Evolutionary conservation across 441 rosid genomes (phyloP), one percentile per base, ranked within the genome.

Genomic region (Theobroma grandiflorum): DNA sequence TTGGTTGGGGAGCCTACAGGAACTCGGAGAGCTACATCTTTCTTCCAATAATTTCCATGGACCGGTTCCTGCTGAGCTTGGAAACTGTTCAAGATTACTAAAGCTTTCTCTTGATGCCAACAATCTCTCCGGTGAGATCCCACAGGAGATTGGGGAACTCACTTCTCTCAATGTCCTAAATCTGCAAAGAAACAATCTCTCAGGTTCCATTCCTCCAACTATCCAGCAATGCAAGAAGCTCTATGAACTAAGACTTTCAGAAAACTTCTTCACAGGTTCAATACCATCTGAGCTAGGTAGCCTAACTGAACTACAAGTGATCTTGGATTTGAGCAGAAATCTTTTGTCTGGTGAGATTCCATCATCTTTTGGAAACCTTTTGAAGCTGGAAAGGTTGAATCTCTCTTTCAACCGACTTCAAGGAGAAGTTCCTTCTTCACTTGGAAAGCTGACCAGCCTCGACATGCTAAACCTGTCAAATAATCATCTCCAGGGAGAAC

Each of bases 21-120:
- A 90, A 52, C 85, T 94, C 2, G 99, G 99, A n/a, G 99, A 96
- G 82, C 92, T 96, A 1, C 92, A 94, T 82, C 91, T 96, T 57
- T 92, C 97, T 26, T 92, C 87, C 80, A 96, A 96, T 81, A 82
- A 81, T 63, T 89, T 96, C 75, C 69, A 69, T 37, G 99, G 98
- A 42, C 75, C 83, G 16, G 82, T 96, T 22, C 98, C 99, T 38
- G 63, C 80, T 6, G 91, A 90, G 77, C 80, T 96, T 9, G 98
- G 96, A 52, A 90, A 85, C 72, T 92, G 95, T 82, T 90, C 92
- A 6, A 77, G 72, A 74, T 82, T 96, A 58, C 93, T 96, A 64
- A 89, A 90, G 91, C 89, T 94, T 52, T 94, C 92, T 78, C 94
- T 96, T 66, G 86, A 87, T 55, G 81, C 88, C 61, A 96, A 94